Percentiles rank a stretch among this genome's conserved stretches.
These are phyloP conservation scores for Penicillium cosmopolitanum DNA, from an alignment of 495 filamentous ascomycete genomes.

Conservation along the genomic window DNA sequence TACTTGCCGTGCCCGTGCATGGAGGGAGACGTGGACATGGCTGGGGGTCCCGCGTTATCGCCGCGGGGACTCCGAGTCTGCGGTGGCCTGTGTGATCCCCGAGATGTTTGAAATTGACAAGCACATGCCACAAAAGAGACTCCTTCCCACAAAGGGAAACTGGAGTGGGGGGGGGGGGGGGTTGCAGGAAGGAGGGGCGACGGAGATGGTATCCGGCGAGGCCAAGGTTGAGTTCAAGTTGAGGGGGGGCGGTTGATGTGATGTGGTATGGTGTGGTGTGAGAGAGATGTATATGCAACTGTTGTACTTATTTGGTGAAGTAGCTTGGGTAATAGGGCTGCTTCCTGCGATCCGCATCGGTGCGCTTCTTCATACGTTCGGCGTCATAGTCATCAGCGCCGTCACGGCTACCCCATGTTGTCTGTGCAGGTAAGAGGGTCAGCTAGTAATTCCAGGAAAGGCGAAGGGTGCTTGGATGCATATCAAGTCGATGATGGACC, in stretches of 20 bases:
- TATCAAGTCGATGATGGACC: not conserved
- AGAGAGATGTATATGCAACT: not conserved
- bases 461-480: not conserved
- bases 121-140: not conserved
- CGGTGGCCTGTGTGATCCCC: not conserved
- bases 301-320: constrained; percentile 30
- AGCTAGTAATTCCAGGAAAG: constrained; percentile 15
- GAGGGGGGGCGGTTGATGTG: too few relatives aligned
- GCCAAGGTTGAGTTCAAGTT: not conserved
- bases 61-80: not conserved
- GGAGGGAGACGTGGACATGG: not conserved
- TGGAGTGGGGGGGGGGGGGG: not conserved
- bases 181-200: not conserved
- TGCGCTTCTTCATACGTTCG: constrained; percentile 57
- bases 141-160: not conserved
- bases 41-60: not conserved
- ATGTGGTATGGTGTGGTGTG: not conserved
- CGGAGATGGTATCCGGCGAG: not conserved
- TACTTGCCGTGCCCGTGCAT: constrained; percentile 1
- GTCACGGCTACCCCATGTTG: constrained; percentile 62
- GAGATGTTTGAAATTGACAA: not conserved
- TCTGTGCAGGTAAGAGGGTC: constrained; percentile 36
- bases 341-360: constrained; percentile 46
- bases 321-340: constrained; percentile 38
- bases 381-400: constrained; percentile 61